Percentiles rank a stretch among this genome's conserved stretches.
These are phyloP conservation scores for Eucalyptus camaldulensis DNA, from an alignment of 345 rosid species.

Conservation along the genomic window DNA sequence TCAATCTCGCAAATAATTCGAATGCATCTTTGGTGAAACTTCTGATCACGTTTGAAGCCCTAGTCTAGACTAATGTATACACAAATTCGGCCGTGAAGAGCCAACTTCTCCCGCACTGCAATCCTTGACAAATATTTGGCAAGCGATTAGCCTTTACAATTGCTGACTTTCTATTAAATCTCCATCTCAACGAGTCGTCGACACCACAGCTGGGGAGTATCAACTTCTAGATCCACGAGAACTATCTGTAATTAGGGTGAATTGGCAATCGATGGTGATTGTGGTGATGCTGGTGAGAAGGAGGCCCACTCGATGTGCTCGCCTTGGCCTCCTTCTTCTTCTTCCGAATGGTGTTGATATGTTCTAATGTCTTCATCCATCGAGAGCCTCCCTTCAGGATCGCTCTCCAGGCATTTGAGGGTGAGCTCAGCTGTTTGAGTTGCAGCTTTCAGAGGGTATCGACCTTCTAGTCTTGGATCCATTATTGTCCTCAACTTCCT, in stretches of 20 bases:
- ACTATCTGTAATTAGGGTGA: background rate
- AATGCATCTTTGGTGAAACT: background rate
- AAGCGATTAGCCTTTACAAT: background rate
- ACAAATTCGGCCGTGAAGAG: background rate
- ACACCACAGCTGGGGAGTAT: background rate
- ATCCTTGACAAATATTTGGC: background rate
- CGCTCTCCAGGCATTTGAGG: constrained; percentile 35
- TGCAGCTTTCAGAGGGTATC: constrained; percentile 39
- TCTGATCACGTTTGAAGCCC: background rate
- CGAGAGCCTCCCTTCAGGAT: constrained; percentile 51
- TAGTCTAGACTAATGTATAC: background rate
- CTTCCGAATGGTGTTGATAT: background rate
- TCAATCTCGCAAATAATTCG: background rate
- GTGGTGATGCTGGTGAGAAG: background rate
- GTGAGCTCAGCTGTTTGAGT: constrained; percentile 31
- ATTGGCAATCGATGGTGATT: background rate
- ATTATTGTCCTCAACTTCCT: constrained; percentile 45
- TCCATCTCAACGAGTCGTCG: background rate
- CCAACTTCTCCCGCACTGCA: background rate
- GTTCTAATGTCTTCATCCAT: constrained; percentile 45
- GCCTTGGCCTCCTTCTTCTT: background rate
- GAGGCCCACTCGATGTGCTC: background rate
- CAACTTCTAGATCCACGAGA: background rate
- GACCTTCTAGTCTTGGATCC: constrained; percentile 37
- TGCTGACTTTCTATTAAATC: background rate